Conservation (phyloP, 2,329 filamentous ascomycete genomes). For the Colletotrichum destructivum region DNA sequence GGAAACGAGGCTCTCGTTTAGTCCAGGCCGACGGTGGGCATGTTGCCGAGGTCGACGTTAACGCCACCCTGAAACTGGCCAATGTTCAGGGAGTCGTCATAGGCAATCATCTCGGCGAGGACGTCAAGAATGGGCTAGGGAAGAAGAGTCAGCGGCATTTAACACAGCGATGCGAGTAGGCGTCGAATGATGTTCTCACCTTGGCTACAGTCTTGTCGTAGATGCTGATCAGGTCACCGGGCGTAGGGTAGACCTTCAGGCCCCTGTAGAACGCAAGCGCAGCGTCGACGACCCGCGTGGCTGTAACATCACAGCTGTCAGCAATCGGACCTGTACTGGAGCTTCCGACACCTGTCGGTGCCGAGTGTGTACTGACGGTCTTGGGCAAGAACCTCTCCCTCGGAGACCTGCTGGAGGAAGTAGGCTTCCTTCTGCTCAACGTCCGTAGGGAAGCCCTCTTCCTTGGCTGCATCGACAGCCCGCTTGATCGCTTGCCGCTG, state of each 20-base stretch:
- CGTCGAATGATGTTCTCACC: conserved; percentile 63
- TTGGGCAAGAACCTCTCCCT: conserved; percentile 85
- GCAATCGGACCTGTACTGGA: conserved; percentile 6
- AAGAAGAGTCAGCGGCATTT: conserved; percentile 43
- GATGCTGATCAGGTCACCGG: conserved; percentile 92
- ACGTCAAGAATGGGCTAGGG: conserved; percentile 89
- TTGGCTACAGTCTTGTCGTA: conserved; percentile 99
- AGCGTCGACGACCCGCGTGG: conserved; percentile 75
- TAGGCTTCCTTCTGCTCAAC: conserved; percentile 95
- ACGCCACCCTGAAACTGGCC: conserved; percentile 55
- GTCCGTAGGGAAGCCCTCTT: conserved; percentile 91
- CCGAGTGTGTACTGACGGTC: conserved; percentile 76
- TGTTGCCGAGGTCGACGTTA: conserved; percentile 60
- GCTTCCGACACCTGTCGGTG: conserved; percentile 37
- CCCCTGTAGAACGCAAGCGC: conserved; percentile 98
- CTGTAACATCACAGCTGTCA: conserved; percentile 26
- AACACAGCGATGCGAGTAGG: not conserved
- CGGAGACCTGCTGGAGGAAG: conserved; percentile 96
- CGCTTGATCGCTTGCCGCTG: conserved; percentile 82
- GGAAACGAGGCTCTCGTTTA: conserved; percentile 52
- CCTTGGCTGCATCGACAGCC: conserved; percentile 85
- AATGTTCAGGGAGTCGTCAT: conserved; percentile 82
- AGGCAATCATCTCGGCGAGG: conserved; percentile 97
- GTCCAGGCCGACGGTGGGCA: conserved; percentile 69
- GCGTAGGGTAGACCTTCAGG: conserved; percentile 97